A percentile compares a stretch with the other conserved stretches of the same genome.
phyloP scores from a whole-genome alignment of 164 flowering plant species.

The Chimonanthus salicifolius region DNA sequence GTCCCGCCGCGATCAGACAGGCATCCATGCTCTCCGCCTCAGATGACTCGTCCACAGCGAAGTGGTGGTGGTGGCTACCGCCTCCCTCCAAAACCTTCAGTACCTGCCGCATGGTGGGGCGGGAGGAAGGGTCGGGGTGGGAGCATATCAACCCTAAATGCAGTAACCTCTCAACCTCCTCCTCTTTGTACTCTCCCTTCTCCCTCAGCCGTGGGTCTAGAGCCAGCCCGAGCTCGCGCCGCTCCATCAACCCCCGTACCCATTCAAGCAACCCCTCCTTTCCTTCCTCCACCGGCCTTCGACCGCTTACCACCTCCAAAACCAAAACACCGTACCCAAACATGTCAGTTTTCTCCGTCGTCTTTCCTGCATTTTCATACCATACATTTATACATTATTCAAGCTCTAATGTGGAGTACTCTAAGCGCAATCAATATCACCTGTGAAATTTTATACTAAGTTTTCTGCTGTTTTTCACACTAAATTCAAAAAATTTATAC shows the following conservation, averaged over 20 bases:
- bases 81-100: constrained; percentile 29
- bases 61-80: background rate
- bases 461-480: too few species aligned
- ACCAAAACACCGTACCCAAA: constrained; percentile 44
- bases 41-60: background rate
- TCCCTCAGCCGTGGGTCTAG: constrained; percentile 26
- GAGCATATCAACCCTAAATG: constrained; percentile 40
- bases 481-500: too few species aligned
- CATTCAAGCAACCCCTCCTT: constrained; percentile 33
- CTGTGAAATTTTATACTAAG: too few species aligned
- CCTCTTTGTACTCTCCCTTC: constrained; percentile 15
- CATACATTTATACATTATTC: too few species aligned
- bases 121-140: constrained; percentile 21
- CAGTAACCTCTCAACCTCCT: constrained; percentile 30
- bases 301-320: constrained; percentile 39
- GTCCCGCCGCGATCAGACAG: constrained; percentile 19
- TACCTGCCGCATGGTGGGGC: constrained; percentile 44
- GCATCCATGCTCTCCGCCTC: constrained; percentile 22
- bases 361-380: constrained; percentile 10
- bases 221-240: constrained; percentile 24
- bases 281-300: constrained; percentile 36
- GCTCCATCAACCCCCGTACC: constrained; percentile 32
- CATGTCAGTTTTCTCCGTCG: constrained; percentile 34
- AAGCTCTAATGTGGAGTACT: too few species aligned
- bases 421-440: too few species aligned